Base-by-base conservation (phyloP, 495 filamentous ascomycete species). In the Rostrohypoxylon terebratum region DNA sequence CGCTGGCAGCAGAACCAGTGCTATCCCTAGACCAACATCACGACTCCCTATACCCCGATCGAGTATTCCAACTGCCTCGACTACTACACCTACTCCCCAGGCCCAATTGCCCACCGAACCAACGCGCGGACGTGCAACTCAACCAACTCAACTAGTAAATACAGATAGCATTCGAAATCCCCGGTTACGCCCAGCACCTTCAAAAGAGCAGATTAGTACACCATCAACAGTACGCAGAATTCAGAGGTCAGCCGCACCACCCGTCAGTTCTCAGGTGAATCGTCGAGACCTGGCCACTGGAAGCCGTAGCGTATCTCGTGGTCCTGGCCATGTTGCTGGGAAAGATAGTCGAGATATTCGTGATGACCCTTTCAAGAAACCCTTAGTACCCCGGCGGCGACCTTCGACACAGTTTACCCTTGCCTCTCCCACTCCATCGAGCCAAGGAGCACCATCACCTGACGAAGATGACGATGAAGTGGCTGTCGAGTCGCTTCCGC, bases 141-240 rank as follows among this genome's bases (percentile, higher is more conserved):
- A 65, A 59, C 36, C 57, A 28, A 63, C 55, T 59, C 59, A 65
- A 59, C 36, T 51, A 55, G 59, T 53, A 28, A 45, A 40, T 21
- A 36, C 51, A 23, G 59, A 66, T 7, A 74, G 71, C 28, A 14
- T 77, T 31, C 81, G 78, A 61, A 81, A 80, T 65, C 80, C 82
- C 10, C 81, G 80, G 45, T 67, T 86, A 7, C 81, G 84, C 31
- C 31, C 83, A 1, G 45, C 81, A 4, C 61, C 81, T 38, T 86
- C 84, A 8, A 79, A 76, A 60, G 83, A 84, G 61, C 82, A 79
- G 51, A 61, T 86, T 16, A 70, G 38, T 45, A 33, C 72, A 23
- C 50, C 74, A 18, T 53, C 79, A 10, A 73, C 74, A 9, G 23
- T 68, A 38, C 72, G 64, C 3, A 76, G 70, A 60, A 72, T 73